Base-by-base conservation (phyloP, 2,329 filamentous ascomycete genomes). In the Calonectria multiphialidica region DNA sequence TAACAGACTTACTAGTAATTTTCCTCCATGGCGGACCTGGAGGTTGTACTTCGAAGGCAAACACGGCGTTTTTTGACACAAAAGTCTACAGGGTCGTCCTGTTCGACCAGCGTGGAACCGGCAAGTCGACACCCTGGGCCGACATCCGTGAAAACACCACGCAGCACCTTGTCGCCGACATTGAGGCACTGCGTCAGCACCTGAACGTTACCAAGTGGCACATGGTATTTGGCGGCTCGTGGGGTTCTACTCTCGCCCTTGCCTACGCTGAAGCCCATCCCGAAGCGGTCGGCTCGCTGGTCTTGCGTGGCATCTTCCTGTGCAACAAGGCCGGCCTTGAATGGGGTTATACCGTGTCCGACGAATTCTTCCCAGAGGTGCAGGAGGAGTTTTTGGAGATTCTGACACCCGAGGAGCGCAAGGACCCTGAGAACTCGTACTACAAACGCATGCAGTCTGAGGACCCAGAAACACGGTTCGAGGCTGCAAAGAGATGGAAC, bases 371-470 rank as follows among this genome's bases (percentile, higher is more conserved):
- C 21, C 53, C 53, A 15, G 53, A 59, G 5, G 53, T 40, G 1
- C 53, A 59, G 21, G 53, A 59, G 2, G 53, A 33, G 8, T 59
- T 59, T 12, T 59, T 25, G 1, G 53, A 59, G 1, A 15, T 59
- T 13, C 21, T 59, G 13, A 59, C 53, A 0, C 33, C 53, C 12
- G 53, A 59, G 53, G 53, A 59, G 53, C 53, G 53, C 21, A 59
- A 59, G 53, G 10, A 59, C 12, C 53, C 53, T 0, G 53, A 59
- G 53, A n/a, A 16, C 7, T 59, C 53, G 1, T 59, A 59, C 33
- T 59, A 59, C 53, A 40, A 59, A 15, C 53, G 53, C 53, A 59
- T 59, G 53, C 35, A 59, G 35, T 59, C 53, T 21, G 53, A 59
- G 33, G 53, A 59, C 13, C 7, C 33, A 2, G 33, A 33, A 7